phyloP scores from a whole-genome alignment of 2,329 filamentous ascomycete genomes.

The Exophiala phaeomuriformis region DNA sequence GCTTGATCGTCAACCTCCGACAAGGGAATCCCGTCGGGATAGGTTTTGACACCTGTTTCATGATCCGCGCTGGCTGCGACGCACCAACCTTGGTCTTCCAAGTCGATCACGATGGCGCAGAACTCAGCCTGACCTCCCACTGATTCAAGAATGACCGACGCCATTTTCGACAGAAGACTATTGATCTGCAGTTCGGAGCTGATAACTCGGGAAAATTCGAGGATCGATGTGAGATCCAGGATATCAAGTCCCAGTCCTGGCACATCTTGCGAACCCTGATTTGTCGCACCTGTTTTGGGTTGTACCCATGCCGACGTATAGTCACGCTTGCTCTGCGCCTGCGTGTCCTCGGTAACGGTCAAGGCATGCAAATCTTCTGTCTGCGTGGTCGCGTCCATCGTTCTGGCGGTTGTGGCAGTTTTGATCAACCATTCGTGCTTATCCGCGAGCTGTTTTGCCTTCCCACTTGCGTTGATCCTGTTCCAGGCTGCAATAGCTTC shows the following conservation, averaged over 20 bases:
- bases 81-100: conserved; percentile 52
- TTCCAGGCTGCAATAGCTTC: conserved; percentile 55
- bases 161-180: conserved; percentile 56
- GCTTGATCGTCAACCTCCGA: conserved; percentile 52
- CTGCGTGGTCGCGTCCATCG: conserved; percentile 51
- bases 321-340: conserved; percentile 31
- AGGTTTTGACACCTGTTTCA: conserved; percentile 49
- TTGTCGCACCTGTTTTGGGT: conserved; percentile 15
- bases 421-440: conserved; percentile 57
- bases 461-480: conserved; percentile 52
- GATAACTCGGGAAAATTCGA: conserved; percentile 58
- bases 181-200: conserved; percentile 60
- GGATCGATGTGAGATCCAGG: conserved; percentile 56
- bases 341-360: conserved; percentile 27
- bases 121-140: conserved; percentile 52
- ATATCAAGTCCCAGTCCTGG: conserved; percentile 47
- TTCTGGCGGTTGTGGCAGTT: conserved; percentile 46
- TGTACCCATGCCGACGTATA: conserved; percentile 25
- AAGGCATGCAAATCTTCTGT: conserved; percentile 39
- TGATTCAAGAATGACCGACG: conserved; percentile 57
- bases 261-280: conserved; percentile 21
- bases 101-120: conserved; percentile 55
- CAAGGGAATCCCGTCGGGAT: conserved; percentile 49
- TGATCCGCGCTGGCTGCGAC: conserved; percentile 55
- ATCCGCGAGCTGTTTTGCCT: conserved; percentile 49